Evolutionary conservation across 192 early-diverging fungal genomes (phyloP).

Genomic region (Kickxella alabastrina): DNA sequence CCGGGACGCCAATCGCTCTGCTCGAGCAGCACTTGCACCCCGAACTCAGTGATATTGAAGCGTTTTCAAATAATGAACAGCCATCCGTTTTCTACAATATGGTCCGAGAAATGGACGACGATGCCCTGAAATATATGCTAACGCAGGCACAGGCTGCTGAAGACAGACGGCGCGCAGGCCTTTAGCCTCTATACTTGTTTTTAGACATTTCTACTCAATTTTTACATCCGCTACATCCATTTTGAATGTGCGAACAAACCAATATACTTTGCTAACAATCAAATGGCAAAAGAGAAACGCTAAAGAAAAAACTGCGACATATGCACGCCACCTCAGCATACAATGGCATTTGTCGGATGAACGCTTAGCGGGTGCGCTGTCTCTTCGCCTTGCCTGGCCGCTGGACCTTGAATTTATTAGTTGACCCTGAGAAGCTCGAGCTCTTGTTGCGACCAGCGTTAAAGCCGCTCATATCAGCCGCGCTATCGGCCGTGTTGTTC

Average conservation of each 20-base stretch:
- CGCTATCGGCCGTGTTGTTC: slow-evolving; percentile 73
- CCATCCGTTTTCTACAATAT: slow-evolving; percentile 21
- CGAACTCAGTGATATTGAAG: neutral
- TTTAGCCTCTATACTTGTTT: no score
- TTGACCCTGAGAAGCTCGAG: slow-evolving; percentile 17
- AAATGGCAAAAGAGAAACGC: no score
- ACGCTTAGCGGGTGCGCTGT: slow-evolving; percentile 24
- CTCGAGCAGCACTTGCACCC: slow-evolving; percentile 16
- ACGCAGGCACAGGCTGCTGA: slow-evolving; percentile 6
- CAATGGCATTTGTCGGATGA: no score
- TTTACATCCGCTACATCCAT: no score
- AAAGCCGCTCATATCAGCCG: slow-evolving; percentile 70
- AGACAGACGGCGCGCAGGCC: slow-evolving; percentile 2
- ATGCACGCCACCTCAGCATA: no score
- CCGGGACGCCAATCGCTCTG: slow-evolving; percentile 25
- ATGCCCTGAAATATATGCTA: slow-evolving; percentile 12
- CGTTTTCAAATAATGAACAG: neutral
- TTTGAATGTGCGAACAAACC: no score
- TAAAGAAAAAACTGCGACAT: no score
- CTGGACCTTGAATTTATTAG: slow-evolving; percentile 26
- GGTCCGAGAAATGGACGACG: slow-evolving; percentile 17
- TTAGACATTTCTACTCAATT: no score
- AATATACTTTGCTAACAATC: no score
- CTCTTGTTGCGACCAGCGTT: slow-evolving; percentile 47
- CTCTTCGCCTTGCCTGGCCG: slow-evolving; percentile 48